Conservation (phyloP, 2,329 filamentous ascomycete genomes). For the Chaetomiaceae sp. region DNA sequence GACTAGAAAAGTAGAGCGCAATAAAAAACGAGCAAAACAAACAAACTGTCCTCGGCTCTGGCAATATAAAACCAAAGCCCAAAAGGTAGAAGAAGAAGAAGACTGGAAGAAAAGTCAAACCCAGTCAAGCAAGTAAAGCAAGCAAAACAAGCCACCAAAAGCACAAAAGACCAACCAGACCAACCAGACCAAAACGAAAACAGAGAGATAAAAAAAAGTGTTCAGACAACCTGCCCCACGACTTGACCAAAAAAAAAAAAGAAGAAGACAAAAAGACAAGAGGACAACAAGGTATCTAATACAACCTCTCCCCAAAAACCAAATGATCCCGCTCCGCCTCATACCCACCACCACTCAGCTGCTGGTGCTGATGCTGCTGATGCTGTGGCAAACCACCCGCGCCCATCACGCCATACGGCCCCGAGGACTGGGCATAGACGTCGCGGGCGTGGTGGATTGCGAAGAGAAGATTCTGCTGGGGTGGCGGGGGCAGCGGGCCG, state of each 20-base stretch:
- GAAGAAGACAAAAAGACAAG: conserved; percentile 1
- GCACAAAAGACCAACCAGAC: too few species aligned
- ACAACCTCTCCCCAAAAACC: conserved; percentile 41
- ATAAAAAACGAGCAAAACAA: too few species aligned
- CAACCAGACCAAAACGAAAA: not conserved
- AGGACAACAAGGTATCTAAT: conserved; percentile 28
- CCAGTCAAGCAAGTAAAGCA: not conserved
- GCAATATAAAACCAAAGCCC: too few species aligned
- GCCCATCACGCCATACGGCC: conserved; percentile 43
- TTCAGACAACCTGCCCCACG: conserved; percentile 21
- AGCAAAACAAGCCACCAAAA: conserved; percentile 8
- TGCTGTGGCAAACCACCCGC: conserved; percentile 34
- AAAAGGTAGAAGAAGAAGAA: not conserved
- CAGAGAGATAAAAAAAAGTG: not conserved
- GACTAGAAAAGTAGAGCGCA: too few species aligned
- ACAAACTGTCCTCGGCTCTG: too few species aligned
- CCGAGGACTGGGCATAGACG: conserved; percentile 21
- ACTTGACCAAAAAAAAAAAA: too few species aligned
- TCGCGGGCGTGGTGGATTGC: conserved; percentile 23
- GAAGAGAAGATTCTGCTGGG: not conserved
- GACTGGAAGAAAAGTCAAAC: too few species aligned
- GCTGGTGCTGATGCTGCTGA: conserved; percentile 1
- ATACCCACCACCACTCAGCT: conserved; percentile 43
- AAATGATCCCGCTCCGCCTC: conserved; percentile 37
- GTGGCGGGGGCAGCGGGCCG: too few species aligned